Evolutionary conservation across 2,329 filamentous ascomycete genomes (phyloP).

Genomic region (Colletotrichum sp.): DNA sequence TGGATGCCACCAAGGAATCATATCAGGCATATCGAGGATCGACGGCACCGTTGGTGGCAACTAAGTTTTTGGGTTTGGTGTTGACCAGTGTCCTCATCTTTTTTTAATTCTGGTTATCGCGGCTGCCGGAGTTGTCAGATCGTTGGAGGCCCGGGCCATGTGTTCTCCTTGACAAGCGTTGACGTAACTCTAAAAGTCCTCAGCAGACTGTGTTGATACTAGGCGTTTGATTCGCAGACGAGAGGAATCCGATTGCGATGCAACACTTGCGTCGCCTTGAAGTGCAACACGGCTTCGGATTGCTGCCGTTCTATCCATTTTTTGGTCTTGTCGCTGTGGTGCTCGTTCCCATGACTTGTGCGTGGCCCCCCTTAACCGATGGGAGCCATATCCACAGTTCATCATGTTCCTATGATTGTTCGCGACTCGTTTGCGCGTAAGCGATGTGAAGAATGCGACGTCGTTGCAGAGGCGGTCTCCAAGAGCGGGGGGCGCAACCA

Average conservation of each 20-base stretch:
- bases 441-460: conserved; percentile 18
- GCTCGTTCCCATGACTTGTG: not conserved
- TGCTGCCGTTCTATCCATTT: not conserved
- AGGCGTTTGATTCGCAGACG: not conserved
- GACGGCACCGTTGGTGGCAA: not conserved
- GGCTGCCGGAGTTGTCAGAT: not conserved
- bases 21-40: not conserved
- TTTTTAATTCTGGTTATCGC: not conserved
- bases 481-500: not conserved
- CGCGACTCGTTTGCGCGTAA: conserved; percentile 9
- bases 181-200: conserved; percentile 1
- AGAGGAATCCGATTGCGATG: not conserved
- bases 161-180: not conserved
- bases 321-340: not conserved
- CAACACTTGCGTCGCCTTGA: not conserved
- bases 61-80: not conserved
- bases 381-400: not conserved
- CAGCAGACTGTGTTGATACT: not conserved
- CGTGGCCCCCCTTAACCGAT: not conserved
- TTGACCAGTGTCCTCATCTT: not conserved
- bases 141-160: not conserved
- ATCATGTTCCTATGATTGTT: not conserved
- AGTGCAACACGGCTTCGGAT: not conserved
- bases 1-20: not conserved
- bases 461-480: conserved; percentile 7